Base-by-base conservation (phyloP, 2,329 filamentous ascomycete genomes). In the Fusarium protoensiforme region DNA sequence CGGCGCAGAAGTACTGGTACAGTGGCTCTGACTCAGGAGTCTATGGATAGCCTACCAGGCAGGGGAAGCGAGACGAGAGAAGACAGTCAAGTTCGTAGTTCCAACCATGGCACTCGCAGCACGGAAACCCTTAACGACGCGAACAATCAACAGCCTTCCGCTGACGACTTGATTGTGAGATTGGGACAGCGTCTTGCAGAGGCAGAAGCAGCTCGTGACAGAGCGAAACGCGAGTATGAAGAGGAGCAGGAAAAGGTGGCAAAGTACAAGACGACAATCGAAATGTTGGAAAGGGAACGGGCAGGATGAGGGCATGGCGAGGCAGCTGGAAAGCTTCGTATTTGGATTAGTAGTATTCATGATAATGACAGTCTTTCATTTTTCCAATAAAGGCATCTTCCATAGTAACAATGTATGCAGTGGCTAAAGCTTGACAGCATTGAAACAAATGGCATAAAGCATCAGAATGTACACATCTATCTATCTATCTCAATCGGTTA, bases 51-150 rank as follows among this genome's bases (percentile, higher is more conserved):
- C n/a, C 48, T 7, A 6, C 11, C 48, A 8, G 29, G 20, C 6
- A 31, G 27, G 11, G 48, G 13, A 20, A 22, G 8, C 29, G 18
- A 20, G n/a, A 31, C 18, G 3, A 31, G 29, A 8, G n/a, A 16
- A n/a, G 48, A 8, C 7, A 33, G 18, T 10, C 48, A 27, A 33
- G 29, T 3, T 18, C 11, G 6, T 10, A 53, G 7, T 6, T 53
- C 48, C 11, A 16, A 11, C 1, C 27, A 8, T 1, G 18, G 20
- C 1, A n/a, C 48, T 14, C 6, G 6, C 11, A 14, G 48, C 1
- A 14, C 6, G 4, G 10, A 53, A 18, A 4, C 1, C 4, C 0
- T 3, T 0, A 3, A 33, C 0, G 27, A 53, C n/a, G 7, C 18
- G 2, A 20, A 10, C 4, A 6, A 4, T 5, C 27, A 20, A 22